A percentile compares a stretch with the other conserved stretches of the same genome.
phyloP scores from a whole-genome alignment of 352 stramenopile species.

The Phytophthora syringae region DNA sequence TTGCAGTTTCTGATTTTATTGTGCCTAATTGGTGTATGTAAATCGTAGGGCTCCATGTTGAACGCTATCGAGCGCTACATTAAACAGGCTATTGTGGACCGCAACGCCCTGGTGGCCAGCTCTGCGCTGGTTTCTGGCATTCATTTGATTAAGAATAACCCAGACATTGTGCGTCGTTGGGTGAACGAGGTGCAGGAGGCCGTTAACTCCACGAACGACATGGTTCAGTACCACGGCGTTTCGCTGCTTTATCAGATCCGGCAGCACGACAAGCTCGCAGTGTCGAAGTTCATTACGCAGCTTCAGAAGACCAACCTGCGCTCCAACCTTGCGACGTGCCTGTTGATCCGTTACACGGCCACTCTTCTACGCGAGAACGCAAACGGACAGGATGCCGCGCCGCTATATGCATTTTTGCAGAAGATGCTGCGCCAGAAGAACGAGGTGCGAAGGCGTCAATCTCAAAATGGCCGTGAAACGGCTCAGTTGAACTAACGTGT shows the following conservation, averaged over 20 bases:
- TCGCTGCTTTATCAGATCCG: slow-evolving; percentile 99
- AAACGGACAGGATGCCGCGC: slow-evolving; percentile 78
- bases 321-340: slow-evolving; percentile 95
- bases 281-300: slow-evolving; percentile 96
- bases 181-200: slow-evolving; percentile 98
- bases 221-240: slow-evolving; percentile 99
- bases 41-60: slow-evolving; percentile 84
- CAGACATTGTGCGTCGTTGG: slow-evolving; percentile 94
- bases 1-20: slow-evolving; percentile 16
- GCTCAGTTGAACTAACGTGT: background rate
- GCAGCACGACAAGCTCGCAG: slow-evolving; percentile 96
- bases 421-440: slow-evolving; percentile 97
- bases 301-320: slow-evolving; percentile 94
- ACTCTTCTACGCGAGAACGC: slow-evolving; percentile 90
- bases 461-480: slow-evolving; percentile 1
- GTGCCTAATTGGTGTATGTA: background rate
- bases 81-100: slow-evolving; percentile 99
- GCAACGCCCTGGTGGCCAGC: slow-evolving; percentile 96
- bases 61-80: slow-evolving; percentile 97
- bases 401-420: slow-evolving; percentile 93
- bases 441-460: slow-evolving; percentile 52
- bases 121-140: slow-evolving; percentile 97
- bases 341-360: slow-evolving; percentile 98
- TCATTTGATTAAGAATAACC: slow-evolving; percentile 94
- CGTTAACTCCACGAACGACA: slow-evolving; percentile 95